Percentiles rank a stretch among this genome's conserved stretches.
Evolutionary conservation across 257 asterid species (phyloP).

Genomic region (Salvia splendens): DNA sequence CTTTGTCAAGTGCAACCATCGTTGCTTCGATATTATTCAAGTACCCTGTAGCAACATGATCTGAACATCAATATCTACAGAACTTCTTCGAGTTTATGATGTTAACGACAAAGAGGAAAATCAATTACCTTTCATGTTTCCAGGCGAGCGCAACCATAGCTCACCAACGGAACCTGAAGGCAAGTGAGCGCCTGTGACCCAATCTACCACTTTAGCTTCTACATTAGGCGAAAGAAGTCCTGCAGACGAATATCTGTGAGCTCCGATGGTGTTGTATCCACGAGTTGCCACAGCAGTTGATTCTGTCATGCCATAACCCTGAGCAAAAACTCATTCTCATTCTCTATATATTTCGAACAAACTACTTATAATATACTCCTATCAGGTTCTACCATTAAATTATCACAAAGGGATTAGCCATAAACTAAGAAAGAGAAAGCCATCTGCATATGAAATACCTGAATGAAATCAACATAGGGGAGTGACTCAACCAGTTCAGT

Average conservation of each 20-base stretch:
- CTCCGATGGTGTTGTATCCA: conserved; percentile 52
- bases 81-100: not conserved
- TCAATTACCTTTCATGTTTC: conserved; percentile 72
- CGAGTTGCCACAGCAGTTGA: conserved; percentile 72
- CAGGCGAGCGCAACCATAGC: conserved; percentile 80
- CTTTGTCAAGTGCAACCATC: conserved; percentile 52
- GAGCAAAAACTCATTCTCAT: too few species aligned
- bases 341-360: too few species aligned
- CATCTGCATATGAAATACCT: conserved; percentile 42
- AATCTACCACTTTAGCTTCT: conserved; percentile 76
- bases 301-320: conserved; percentile 98
- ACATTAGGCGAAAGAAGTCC: conserved; percentile 74
- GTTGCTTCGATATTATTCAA: conserved; percentile 66
- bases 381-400: too few species aligned
- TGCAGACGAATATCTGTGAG: conserved; percentile 53
- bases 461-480: conserved; percentile 76
- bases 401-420: too few species aligned
- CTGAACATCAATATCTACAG: not conserved
- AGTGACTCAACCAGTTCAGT: conserved; percentile 54
- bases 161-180: conserved; percentile 78
- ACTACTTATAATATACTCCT: too few species aligned
- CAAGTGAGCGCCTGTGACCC: conserved; percentile 52
- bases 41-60: conserved; percentile 49
- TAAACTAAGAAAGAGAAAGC: not conserved
- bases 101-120: not conserved